These are phyloP conservation scores for Alternaria dauci DNA, from an alignment of 2,329 filamentous ascomycete genomes.

Conservation along the genomic window DNA sequence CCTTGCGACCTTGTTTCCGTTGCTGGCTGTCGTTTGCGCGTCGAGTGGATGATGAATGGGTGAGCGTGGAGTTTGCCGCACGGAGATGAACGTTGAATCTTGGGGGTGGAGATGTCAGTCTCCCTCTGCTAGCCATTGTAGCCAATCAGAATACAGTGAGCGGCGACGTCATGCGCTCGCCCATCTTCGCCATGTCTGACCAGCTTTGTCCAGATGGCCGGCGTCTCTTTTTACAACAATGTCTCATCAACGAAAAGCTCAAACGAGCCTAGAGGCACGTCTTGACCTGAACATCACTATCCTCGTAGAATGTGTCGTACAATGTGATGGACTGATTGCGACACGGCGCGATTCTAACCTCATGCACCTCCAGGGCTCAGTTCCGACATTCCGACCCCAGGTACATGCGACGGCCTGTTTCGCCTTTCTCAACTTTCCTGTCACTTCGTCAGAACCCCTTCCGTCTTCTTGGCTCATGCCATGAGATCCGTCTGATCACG, in stretches of 20 bases:
- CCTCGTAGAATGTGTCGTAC: background rate
- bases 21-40: background rate
- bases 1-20: background rate
- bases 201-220: background rate
- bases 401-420: too few relatives aligned
- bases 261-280: rapidly evolving
- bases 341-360: too few relatives aligned
- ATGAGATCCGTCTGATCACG: too few relatives aligned
- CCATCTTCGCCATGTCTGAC: background rate
- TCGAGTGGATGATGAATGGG: background rate
- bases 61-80: background rate
- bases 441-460: too few relatives aligned
- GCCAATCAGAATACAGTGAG: background rate
- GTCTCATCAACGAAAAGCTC: background rate
- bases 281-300: background rate
- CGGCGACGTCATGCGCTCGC: background rate
- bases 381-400: too few relatives aligned
- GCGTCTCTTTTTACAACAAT: background rate
- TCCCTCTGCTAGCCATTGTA: too few relatives aligned
- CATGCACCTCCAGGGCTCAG: too few relatives aligned
- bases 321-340: background rate
- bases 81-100: background rate
- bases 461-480: too few relatives aligned
- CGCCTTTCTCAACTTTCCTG: too few relatives aligned
- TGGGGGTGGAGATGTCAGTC: background rate